Conservation (phyloP, 1,284 basidiomycete genomes). For the Mycena sp. region DNA sequence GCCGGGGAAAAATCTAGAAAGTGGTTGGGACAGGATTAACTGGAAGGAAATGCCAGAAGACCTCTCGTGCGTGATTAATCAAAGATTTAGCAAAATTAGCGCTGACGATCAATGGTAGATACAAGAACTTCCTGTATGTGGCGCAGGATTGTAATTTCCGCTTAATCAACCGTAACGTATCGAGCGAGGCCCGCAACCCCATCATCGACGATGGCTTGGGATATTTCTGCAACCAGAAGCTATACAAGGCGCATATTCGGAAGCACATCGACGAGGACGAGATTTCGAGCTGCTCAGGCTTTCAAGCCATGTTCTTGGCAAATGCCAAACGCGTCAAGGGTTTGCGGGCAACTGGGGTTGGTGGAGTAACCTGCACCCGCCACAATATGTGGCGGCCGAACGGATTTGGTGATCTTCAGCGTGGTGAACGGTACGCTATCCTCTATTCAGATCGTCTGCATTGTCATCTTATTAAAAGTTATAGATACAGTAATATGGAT, state of each 20-base stretch:
- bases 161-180: conserved; percentile 40
- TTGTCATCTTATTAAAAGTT: neutral
- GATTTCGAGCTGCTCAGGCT: conserved; percentile 18
- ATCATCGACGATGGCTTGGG: conserved; percentile 39
- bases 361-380: conserved; percentile 31
- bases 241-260: conserved; percentile 14
- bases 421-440: conserved; percentile 28
- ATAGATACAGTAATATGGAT: conserved; percentile 7
- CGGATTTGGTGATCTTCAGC: conserved; percentile 35
- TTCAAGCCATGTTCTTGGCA: conserved; percentile 19
- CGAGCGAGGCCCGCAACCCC: conserved; percentile 39
- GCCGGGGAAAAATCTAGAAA: neutral
- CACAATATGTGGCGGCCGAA: conserved; percentile 35
- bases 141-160: conserved; percentile 44
- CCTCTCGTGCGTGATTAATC: too few species aligned
- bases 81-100: too few species aligned
- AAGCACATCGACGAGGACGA: conserved; percentile 15
- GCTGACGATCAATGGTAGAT: neutral
- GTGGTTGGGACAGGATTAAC: neutral
- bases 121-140: neutral
- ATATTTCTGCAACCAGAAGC: conserved; percentile 37
- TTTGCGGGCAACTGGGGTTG: conserved; percentile 31
- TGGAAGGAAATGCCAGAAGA: too few species aligned
- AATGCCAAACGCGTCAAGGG: conserved; percentile 17
- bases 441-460: neutral